Evolutionary conservation across 140 eudicot species (phyloP).

Genomic region (Erigeron philadelphicus): DNA sequence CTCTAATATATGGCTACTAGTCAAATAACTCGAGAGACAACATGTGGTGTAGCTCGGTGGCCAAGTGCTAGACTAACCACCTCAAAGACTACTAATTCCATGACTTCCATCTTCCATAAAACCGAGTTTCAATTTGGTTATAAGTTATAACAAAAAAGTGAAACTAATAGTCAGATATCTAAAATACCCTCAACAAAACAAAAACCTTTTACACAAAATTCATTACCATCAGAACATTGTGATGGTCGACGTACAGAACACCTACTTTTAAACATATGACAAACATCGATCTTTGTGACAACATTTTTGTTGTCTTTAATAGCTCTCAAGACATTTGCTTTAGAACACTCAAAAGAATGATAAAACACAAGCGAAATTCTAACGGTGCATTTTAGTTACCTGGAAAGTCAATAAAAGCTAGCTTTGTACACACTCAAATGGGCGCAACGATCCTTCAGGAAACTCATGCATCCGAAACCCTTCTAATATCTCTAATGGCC

Average conservation of each 20-base stretch:
- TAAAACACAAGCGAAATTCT: neutral
- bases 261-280: neutral
- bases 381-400: conserved; percentile 18
- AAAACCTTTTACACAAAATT: neutral
- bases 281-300: neutral
- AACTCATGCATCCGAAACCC: conserved; percentile 77
- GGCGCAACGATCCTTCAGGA: conserved; percentile 80
- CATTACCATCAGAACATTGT: neutral
- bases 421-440: conserved; percentile 89
- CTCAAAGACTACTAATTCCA: neutral
- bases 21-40: neutral
- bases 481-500: conserved; percentile 87
- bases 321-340: neutral
- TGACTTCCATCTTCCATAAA: neutral
- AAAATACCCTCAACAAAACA: neutral
- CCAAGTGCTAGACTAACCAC: conserved; percentile 1
- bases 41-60: neutral
- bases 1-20: neutral
- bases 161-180: neutral
- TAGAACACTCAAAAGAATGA: neutral
- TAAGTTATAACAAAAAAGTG: neutral
- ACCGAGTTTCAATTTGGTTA: conserved; percentile 1
- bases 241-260: neutral
- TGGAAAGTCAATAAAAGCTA: conserved; percentile 26
- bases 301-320: neutral